Conservation (phyloP, 768 basidiomycete genomes). For the Boletus sp. region DNA sequence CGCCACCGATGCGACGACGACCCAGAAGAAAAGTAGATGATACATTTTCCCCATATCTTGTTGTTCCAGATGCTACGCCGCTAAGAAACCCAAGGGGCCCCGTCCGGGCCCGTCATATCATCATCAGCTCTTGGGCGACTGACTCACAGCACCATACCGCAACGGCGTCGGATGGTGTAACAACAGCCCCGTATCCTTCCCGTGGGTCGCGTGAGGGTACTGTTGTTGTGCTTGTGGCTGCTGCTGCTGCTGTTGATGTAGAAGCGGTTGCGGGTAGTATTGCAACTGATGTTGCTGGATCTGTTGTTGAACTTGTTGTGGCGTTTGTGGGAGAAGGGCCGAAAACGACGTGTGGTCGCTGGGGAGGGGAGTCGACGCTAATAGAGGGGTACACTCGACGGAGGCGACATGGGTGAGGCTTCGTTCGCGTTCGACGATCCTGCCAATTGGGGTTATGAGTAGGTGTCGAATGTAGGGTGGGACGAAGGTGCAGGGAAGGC, state of each 20-base stretch:
- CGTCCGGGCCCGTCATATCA: not conserved
- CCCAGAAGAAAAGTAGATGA: not conserved
- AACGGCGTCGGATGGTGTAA: conserved; percentile 9
- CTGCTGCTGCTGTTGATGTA: conserved; percentile 1
- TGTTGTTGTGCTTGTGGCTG: not conserved
- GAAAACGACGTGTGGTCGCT: conserved; percentile 11
- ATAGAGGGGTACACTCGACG: conserved; percentile 37
- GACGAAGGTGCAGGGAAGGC: not conserved
- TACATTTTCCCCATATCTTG: not conserved
- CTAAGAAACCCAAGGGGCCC: not conserved
- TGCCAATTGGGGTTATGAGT: conserved; percentile 13
- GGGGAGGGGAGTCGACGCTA: conserved; percentile 19
- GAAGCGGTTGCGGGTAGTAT: not conserved
- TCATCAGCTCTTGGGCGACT: conserved; percentile 14
- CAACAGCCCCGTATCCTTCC: conserved; percentile 3
- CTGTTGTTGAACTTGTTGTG: conserved; percentile 18
- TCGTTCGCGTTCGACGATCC: conserved; percentile 57
- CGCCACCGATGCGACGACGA: too few species aligned
- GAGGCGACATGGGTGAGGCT: conserved; percentile 28
- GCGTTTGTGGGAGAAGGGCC: conserved; percentile 10
- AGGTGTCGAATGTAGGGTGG: not conserved
- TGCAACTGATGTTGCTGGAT: conserved; percentile 18
- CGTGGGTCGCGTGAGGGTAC: not conserved
- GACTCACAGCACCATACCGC: conserved; percentile 16
- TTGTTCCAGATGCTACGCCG: not conserved